Conservation (phyloP, 176 grass and related monocot genomes). For the Saccharum spontaneum region DNA sequence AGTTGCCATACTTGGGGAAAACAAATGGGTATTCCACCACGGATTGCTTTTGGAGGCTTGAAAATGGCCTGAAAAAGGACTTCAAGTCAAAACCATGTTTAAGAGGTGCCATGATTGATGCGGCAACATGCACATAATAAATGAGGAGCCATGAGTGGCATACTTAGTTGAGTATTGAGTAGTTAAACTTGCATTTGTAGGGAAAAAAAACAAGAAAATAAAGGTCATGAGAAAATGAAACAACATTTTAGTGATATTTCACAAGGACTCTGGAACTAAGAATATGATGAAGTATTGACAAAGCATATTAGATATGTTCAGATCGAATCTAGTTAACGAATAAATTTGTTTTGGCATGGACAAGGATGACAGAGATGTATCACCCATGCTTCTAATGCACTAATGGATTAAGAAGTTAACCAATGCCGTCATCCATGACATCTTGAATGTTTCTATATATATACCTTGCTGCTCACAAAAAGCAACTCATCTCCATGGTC, state of each 20-base stretch:
- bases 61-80: constrained; percentile 56
- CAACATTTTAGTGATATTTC: background rate
- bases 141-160: background rate
- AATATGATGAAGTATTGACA: background rate
- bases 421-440: constrained; percentile 32
- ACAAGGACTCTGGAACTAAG: background rate
- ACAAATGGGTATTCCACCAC: constrained; percentile 88
- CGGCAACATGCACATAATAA: background rate
- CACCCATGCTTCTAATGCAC: background rate
- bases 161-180: background rate
- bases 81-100: too few species aligned
- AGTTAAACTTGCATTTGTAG: background rate
- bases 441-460: constrained; percentile 17
- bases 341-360: background rate
- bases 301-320: background rate
- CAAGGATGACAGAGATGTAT: too few species aligned
- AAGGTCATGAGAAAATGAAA: constrained; percentile 7
- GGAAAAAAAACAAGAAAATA: background rate
- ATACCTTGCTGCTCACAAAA: constrained; percentile 80
- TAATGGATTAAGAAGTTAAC: constrained; percentile 18
- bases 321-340: background rate
- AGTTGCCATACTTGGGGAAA: constrained; percentile 83
- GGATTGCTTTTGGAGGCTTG: constrained; percentile 75
- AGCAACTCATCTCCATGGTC: constrained; percentile 67
- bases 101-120: background rate